phyloP scores from a whole-genome alignment of 1,284 basidiomycete genomes.

The Stygiomarasmius scandens region DNA sequence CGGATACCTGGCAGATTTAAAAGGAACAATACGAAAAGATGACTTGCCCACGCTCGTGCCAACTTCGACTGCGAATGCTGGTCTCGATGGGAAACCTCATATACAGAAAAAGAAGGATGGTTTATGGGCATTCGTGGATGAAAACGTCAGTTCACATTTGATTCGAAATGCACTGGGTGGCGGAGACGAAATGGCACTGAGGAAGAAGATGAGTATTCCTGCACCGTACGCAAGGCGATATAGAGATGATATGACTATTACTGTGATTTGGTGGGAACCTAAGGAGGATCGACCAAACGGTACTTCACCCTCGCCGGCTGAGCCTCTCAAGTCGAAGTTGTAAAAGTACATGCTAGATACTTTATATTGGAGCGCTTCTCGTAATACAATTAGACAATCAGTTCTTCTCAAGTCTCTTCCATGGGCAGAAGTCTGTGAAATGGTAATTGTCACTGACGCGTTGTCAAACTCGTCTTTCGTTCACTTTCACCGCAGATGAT shows the following conservation, averaged over 20 bases:
- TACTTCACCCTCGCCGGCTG: slow-evolving; percentile 21
- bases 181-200: slow-evolving; percentile 69
- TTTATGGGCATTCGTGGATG: slow-evolving; percentile 84
- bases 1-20: slow-evolving; percentile 77
- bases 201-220: slow-evolving; percentile 83
- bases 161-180: slow-evolving; percentile 95
- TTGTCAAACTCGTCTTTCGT: too few species aligned
- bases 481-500: slow-evolving; percentile 1
- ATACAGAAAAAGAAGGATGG: slow-evolving; percentile 40
- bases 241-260: slow-evolving; percentile 91
- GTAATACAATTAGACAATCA: too few species aligned
- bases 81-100: slow-evolving; percentile 73
- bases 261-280: slow-evolving; percentile 83
- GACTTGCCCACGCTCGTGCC: slow-evolving; percentile 56
- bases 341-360: too few species aligned
- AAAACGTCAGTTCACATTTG: slow-evolving; percentile 87
- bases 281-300: slow-evolving; percentile 40
- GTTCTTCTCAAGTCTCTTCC: too few species aligned
- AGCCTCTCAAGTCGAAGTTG: slow-evolving; percentile 15
- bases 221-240: slow-evolving; percentile 78
- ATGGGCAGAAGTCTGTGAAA: too few species aligned
- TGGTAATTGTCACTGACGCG: too few species aligned
- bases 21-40: slow-evolving; percentile 62
- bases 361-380: too few species aligned
- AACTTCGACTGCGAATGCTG: slow-evolving; percentile 52